Percentiles rank a stretch among this genome's conserved stretches.
These are phyloP conservation scores for Cokeromyces recurvatus DNA, from an alignment of 371 early-diverging fungal species.

Conservation along the genomic window DNA sequence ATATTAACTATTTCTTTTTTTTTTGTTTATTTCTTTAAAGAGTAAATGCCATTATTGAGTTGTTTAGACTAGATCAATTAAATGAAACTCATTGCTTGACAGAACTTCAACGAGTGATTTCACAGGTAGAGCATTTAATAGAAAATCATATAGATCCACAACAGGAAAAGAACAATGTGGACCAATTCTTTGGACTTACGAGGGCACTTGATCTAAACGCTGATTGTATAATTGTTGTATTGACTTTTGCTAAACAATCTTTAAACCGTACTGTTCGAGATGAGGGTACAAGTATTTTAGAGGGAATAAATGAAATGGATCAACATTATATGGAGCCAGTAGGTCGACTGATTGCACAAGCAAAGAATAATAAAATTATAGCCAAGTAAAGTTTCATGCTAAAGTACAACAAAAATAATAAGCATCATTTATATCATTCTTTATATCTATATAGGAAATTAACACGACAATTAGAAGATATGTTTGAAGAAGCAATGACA, in stretches of 20 bases:
- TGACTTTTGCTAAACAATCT: slow-evolving; percentile 44
- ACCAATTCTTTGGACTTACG: slow-evolving; percentile 53
- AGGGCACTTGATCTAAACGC: slow-evolving; percentile 59
- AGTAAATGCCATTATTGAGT: slow-evolving; percentile 65
- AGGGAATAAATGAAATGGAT: slow-evolving; percentile 51
- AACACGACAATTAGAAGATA: slow-evolving; percentile 60
- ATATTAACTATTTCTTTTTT: too few relatives aligned
- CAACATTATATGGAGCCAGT: slow-evolving; percentile 56
- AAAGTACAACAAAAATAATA: too few relatives aligned
- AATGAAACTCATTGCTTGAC: slow-evolving; percentile 54
- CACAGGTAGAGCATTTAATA: slow-evolving; percentile 64
- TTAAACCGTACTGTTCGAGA: slow-evolving; percentile 30
- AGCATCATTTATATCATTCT: too few relatives aligned
- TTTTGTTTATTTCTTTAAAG: slow-evolving; percentile 9
- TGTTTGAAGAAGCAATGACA: slow-evolving; percentile 50
- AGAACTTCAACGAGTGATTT: slow-evolving; percentile 61
- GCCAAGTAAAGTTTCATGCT: slow-evolving; percentile 41
- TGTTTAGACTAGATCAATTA: slow-evolving; percentile 70
- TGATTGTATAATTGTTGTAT: slow-evolving; percentile 61
- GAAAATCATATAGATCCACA: slow-evolving; percentile 52
- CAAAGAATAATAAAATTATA: slow-evolving; percentile 58
- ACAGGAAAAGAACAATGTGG: slow-evolving; percentile 32
- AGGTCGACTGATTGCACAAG: slow-evolving; percentile 47
- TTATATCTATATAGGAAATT: slow-evolving; percentile 52
- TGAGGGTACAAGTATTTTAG: slow-evolving; percentile 26